A percentile compares a stretch with the other conserved stretches of the same genome.
phyloP scores from a whole-genome alignment of 257 asterid genomes.

The Orobanche coerulescens region DNA sequence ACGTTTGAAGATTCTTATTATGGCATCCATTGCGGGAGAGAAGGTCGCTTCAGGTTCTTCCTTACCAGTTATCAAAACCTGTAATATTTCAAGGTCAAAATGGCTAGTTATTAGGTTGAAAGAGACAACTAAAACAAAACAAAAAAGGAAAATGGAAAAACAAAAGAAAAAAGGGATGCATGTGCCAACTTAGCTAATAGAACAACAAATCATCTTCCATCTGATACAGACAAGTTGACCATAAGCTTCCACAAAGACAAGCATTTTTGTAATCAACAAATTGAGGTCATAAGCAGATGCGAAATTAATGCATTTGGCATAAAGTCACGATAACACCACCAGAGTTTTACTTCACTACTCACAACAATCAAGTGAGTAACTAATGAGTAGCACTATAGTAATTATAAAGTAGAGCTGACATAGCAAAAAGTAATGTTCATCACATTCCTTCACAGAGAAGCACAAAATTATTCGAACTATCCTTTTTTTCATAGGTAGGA shows the following conservation, averaged over 20 bases:
- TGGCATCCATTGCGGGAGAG: slow-evolving; percentile 79
- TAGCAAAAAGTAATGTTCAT: background rate
- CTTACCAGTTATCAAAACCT: slow-evolving; percentile 73
- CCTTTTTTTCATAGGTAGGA: background rate
- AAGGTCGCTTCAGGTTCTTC: slow-evolving; percentile 66
- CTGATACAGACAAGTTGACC: too few relatives aligned
- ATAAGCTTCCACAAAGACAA: background rate
- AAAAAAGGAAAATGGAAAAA: too few relatives aligned
- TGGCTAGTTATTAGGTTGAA: background rate
- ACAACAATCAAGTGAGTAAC: slow-evolving; percentile 3
- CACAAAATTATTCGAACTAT: background rate
- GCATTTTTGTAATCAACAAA: background rate
- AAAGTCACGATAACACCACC: background rate
- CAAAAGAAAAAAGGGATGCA: too few relatives aligned
- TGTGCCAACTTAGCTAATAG: too few relatives aligned
- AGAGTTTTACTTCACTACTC: background rate
- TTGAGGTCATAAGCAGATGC: background rate
- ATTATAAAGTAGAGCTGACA: background rate
- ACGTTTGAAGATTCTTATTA: slow-evolving; percentile 55
- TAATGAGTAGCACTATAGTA: background rate
- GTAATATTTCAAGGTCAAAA: slow-evolving; percentile 14
- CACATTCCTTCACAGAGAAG: background rate
- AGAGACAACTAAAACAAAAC: too few relatives aligned
- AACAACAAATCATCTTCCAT: too few relatives aligned
- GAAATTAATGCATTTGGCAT: background rate